Base-by-base conservation (phyloP, 108 stramenopile species). In the Fistulifera pelliculosa region DNA sequence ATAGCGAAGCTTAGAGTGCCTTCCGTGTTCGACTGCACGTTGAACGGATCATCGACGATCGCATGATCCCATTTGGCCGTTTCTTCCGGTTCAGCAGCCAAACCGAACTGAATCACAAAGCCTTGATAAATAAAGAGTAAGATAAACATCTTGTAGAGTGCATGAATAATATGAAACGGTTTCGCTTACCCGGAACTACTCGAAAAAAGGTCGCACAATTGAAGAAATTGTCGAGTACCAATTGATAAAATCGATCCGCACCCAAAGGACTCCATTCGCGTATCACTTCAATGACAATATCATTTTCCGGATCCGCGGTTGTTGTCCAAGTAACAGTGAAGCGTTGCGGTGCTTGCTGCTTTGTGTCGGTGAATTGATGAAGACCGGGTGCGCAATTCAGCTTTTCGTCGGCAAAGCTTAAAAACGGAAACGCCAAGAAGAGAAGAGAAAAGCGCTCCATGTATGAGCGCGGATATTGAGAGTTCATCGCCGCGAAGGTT, bases 21-120 rank as follows among this genome's bases (percentile, higher is more conserved):
- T 5, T 51, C 57, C 25, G 22, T 54, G 48, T 81, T 81, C 18
- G 61, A 51, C 15, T 59, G 65, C 6, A 48, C 47, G n/a, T 72
- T 70, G 10, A 72, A 71, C 27, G 78, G 75, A 53, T 81, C 80
- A 5, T 49, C 19, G 16, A 49, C 21, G 14, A 48, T 53, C 7
- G 25, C 16, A 15, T 54, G 26, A 15, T 38, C 31, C 77, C 77
- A 79, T 17, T 53, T 31, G 4, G 56, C 49, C 55, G 59, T 66
- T 38, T 58, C 50, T 16, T 18, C 31, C 12, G 74, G 74, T 38
- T 81, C 61, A 2, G 64, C 70, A 31, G 59, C 60, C 14, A 81
- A 61, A 14, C 80, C 88, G 54, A 90, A 70, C 52, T 90, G 88
- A 22, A 68, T 76, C 11, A 90, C 65, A 62, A 90, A 90, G 31